Evolutionary conservation across 805 yeast species (phyloP).

Genomic region (Candida ovalis): DNA sequence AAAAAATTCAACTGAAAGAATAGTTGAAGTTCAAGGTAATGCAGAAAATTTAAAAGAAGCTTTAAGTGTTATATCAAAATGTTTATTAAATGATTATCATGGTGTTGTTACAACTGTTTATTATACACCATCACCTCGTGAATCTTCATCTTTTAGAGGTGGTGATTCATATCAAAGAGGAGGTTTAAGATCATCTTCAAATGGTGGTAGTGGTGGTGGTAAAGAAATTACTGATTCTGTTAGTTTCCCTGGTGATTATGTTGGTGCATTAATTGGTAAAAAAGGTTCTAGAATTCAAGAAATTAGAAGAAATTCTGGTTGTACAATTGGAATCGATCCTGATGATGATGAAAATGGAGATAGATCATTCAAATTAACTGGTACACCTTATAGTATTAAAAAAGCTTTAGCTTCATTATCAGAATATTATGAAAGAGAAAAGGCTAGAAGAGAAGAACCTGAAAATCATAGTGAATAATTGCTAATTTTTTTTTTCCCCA

Average conservation of each 20-base stretch:
- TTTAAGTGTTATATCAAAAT: constrained; percentile 56
- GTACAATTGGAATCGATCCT: constrained; percentile 71
- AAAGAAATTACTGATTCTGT: constrained; percentile 39
- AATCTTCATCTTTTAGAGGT: constrained; percentile 8
- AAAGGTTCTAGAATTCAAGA: constrained; percentile 85
- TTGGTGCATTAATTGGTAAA: constrained; percentile 87
- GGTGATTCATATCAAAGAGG: constrained; percentile 5
- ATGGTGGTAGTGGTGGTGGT: constrained; percentile 14
- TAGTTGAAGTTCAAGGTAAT: constrained; percentile 82
- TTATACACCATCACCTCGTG: constrained; percentile 49
- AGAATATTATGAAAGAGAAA: constrained; percentile 56
- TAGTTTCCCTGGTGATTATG: constrained; percentile 73
- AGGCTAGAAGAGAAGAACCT: constrained; percentile 29
- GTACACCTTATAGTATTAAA: constrained; percentile 52
- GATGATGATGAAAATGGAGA: constrained; percentile 61
- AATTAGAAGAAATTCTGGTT: constrained; percentile 72
- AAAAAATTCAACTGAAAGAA: constrained; percentile 77
- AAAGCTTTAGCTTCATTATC: constrained; percentile 52
- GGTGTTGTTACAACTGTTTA: constrained; percentile 59
- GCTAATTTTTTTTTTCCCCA: too few species aligned
- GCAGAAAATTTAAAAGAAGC: constrained; percentile 59
- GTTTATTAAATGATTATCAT: constrained; percentile 71
- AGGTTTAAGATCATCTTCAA: constrained; percentile 6
- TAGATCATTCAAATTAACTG: constrained; percentile 68
- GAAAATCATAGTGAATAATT: constrained; percentile 6